Evolutionary conservation across 179 eudicot genomes (phyloP).

Genomic region (Kewa caespitosa): DNA sequence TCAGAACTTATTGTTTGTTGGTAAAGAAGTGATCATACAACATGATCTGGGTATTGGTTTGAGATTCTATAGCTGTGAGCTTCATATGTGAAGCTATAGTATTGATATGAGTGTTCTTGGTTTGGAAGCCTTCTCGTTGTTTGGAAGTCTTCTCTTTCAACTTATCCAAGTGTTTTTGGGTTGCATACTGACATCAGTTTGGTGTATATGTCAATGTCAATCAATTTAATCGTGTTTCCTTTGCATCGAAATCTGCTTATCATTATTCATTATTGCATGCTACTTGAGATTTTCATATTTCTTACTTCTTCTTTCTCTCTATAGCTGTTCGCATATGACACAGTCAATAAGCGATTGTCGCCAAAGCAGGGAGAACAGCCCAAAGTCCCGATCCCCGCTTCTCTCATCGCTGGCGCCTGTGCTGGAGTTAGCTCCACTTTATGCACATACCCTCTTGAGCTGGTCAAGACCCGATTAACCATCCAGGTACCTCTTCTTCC

Average conservation of each 20-base stretch:
- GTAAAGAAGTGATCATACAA: too few species aligned
- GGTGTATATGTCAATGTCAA: not conserved
- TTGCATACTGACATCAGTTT: not conserved
- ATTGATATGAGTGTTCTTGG: not conserved
- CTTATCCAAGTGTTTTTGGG: not conserved
- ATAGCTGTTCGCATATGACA: constrained; percentile 83
- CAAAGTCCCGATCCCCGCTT: constrained; percentile 65
- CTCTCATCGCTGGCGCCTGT: constrained; percentile 77
- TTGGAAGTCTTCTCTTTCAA: too few species aligned
- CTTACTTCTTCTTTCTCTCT: constrained; percentile 19
- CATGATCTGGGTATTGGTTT: not conserved
- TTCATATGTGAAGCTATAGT: not conserved
- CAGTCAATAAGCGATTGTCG: constrained; percentile 72
- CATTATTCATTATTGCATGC: too few species aligned
- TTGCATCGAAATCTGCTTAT: too few species aligned
- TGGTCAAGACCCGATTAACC: constrained; percentile 88
- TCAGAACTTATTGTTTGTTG: not conserved
- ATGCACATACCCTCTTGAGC: constrained; percentile 84
- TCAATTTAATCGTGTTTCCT: not conserved
- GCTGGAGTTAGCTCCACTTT: constrained; percentile 87
- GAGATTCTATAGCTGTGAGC: not conserved
- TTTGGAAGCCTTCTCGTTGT: not conserved
- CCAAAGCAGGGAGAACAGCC: constrained; percentile 69
- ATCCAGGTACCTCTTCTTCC: constrained; percentile 57
- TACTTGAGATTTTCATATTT: constrained; percentile 2